These are phyloP conservation scores for Ilyonectria robusta DNA, from an alignment of 2,329 filamentous ascomycete species.

Conservation along the genomic window DNA sequence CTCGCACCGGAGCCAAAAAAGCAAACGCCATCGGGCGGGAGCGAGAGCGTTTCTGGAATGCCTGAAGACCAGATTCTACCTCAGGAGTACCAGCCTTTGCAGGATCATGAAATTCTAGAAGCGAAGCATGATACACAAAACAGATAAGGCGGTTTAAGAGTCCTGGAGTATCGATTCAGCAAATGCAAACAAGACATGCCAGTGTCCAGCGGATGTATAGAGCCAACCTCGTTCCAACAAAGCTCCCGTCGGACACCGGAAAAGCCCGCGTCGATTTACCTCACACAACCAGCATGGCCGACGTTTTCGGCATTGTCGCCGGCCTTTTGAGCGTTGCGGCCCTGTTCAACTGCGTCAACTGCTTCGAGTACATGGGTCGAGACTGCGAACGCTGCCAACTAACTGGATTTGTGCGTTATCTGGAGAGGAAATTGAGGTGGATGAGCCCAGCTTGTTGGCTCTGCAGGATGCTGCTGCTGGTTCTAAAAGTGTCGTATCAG, in stretches of 20 bases:
- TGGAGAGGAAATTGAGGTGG: slow-evolving; percentile 47
- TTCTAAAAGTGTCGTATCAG: slow-evolving; percentile 16
- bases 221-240: background rate
- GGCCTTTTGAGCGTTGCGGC: slow-evolving; percentile 52
- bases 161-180: too few relatives aligned
- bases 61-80: too few relatives aligned
- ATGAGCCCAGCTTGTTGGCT: slow-evolving; percentile 40
- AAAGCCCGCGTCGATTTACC: background rate
- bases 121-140: too few relatives aligned
- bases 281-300: slow-evolving; percentile 3
- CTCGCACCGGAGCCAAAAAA: too few relatives aligned
- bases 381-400: slow-evolving; percentile 54
- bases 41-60: too few relatives aligned
- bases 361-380: slow-evolving; percentile 55
- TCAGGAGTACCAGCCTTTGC: too few relatives aligned
- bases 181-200: too few relatives aligned
- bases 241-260: background rate
- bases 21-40: too few relatives aligned
- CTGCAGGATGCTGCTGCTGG: slow-evolving; percentile 30
- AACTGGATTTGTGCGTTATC: slow-evolving; percentile 40
- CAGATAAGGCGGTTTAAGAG: too few relatives aligned
- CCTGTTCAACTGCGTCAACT: slow-evolving; percentile 56
- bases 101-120: too few relatives aligned
- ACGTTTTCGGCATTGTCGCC: slow-evolving; percentile 41
- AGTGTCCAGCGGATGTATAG: too few relatives aligned